Evolutionary conservation across 352 stramenopile genomes (phyloP), one percentile per base, ranked within the genome.

Genomic region (Pythium phragmitis): DNA sequence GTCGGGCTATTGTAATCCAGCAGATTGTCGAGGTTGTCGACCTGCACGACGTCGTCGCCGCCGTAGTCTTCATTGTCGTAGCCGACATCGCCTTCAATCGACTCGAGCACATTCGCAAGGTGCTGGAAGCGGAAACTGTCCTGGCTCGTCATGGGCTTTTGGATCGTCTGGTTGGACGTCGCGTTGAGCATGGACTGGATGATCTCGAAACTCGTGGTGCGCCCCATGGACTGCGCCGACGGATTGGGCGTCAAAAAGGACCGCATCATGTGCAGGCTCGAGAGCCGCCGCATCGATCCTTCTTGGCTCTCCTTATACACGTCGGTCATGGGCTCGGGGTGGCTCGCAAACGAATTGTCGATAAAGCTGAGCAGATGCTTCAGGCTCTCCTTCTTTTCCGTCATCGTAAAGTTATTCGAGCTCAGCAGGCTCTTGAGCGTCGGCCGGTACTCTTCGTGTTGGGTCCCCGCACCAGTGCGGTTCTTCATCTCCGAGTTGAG

Each of bases 181-280:
- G 85, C 83, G 54, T 92, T 94, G 30, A 94, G 77, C 77, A 94
- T 94, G 28, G 83, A 84, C 68, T 94, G 85, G 51, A 94, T 92
- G 57, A 94, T 91, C 65, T 94, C 85, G 39, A 94, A 94, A 61
- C 85, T 94, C 37, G 85, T 94, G 0, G 85, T 94, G 36, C 85
- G 82, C 2, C 82, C 83, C 84, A 92, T 87, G 3, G 66, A 61
- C 45, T 70, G 67, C 19, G 41, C 50, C 16, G 56, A 68, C 21
- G 53, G 54, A 53, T 68, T 75, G 1, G 77, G 71, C 7, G 70
- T 73, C 72, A 92, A 81, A 64, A 94, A 94, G 54, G 67, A 91
- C 6, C 82, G 72, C 82, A 94, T 92, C 30, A 94, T 67, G 60
- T 94, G 83, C 42, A 91, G 74, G 57, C 85, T 92, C 48, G 83